Evolutionary conservation across 116 monocot genomes (phyloP), one percentile per base, ranked within the genome.

Genomic region (Zostera marina): DNA sequence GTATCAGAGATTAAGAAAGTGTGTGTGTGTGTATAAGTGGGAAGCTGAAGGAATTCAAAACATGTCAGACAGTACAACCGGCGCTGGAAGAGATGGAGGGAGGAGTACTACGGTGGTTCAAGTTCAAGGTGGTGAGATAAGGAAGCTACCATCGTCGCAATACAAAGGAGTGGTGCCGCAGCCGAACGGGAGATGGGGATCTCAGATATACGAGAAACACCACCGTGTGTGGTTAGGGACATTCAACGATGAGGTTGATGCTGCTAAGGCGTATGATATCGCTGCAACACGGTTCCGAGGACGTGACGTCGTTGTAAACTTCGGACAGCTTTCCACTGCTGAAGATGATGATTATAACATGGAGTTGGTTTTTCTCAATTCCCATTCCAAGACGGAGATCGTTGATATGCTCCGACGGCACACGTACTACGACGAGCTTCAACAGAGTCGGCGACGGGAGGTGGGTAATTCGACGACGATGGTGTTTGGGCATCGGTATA

Each of bases 81-180:
- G 32, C 32, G 32, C 5, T 2, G 32, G 32, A 32, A 32, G 5
- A 3, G 32, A 5, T 1, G 32, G 32, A 0, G 32, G 32, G 2
- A 5, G 32, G 2, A 5, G 32, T 0, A 1, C 0, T 32, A 32
- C 32, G 32, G 32, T 3, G 32, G 32, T 32, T 32, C 32, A 32
- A 32, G 32, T 32, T 32, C 32, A 32, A 32, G 32, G 32, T 32
- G 32, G 32, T 32, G 32, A 32, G 5, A 32, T 32, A 32, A 2
- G 63, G 25, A 88, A 88, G 73, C 77, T 88, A 11, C 77, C 83
- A 1, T 83, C 88, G 8, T 88, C 83, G 2, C 58, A 60, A 40
- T 83, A 77, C 77, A 88, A 83, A 56, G 88, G 88, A 2, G 88
- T 88, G 6, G 83, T 83, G 42, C 80, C 80, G 44, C 88, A 88